phyloP scores from a whole-genome alignment of 2,329 filamentous ascomycete species.

The Aspergillus pseudotamarii region DNA sequence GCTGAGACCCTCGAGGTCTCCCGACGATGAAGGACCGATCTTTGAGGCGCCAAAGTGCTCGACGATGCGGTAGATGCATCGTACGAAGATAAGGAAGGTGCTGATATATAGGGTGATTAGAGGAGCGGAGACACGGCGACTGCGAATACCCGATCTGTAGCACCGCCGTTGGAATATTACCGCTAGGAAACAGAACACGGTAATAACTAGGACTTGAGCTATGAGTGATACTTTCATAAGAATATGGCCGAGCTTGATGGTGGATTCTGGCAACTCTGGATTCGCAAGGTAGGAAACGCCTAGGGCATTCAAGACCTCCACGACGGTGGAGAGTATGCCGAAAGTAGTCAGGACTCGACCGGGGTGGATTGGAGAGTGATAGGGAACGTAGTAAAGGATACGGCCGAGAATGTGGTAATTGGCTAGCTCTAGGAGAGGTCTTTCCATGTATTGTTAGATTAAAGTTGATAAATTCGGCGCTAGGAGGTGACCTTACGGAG shows the following conservation, averaged over 20 bases:
- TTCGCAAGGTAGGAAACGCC: slow-evolving; percentile 46
- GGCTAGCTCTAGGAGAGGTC: slow-evolving; percentile 62
- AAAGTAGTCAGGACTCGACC: slow-evolving; percentile 52
- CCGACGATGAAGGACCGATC: slow-evolving; percentile 39
- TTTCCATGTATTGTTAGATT: slow-evolving; percentile 23
- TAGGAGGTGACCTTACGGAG: slow-evolving; percentile 31
- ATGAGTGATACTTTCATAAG: slow-evolving; percentile 55
- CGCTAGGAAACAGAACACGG: slow-evolving; percentile 19
- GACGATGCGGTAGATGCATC: slow-evolving; percentile 59
- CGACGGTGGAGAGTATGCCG: slow-evolving; percentile 48
- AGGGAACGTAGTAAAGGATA: slow-evolving; percentile 63
- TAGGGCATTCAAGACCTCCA: slow-evolving; percentile 42
- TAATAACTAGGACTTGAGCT: slow-evolving; percentile 24
- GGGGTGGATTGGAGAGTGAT: slow-evolving; percentile 57
- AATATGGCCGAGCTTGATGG: slow-evolving; percentile 46
- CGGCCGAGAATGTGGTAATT: slow-evolving; percentile 66
- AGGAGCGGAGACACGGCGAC: slow-evolving; percentile 36
- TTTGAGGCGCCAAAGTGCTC: slow-evolving; percentile 57
- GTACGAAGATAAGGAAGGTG: slow-evolving; percentile 50
- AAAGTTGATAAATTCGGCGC: neutral
- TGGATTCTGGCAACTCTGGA: slow-evolving; percentile 54
- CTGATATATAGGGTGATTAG: slow-evolving; percentile 56
- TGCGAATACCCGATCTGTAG: slow-evolving; percentile 11
- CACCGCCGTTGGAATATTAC: slow-evolving; percentile 21
- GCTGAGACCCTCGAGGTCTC: slow-evolving; percentile 36